Base-by-base conservation (phyloP, 2,329 filamentous ascomycete species). In the Aspergillus ustus region DNA sequence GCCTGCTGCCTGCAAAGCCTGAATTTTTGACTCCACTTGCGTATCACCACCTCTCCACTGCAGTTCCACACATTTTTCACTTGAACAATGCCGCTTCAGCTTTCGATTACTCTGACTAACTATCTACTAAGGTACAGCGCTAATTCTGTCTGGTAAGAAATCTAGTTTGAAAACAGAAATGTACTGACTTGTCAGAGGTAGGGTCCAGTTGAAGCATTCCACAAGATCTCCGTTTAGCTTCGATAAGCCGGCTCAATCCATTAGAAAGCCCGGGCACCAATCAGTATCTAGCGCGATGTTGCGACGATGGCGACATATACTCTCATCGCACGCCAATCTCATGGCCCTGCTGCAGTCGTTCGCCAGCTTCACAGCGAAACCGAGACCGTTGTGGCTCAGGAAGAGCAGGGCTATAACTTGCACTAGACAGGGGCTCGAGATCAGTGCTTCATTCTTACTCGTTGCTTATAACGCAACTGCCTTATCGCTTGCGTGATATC, bases 401-500 rank as follows among this genome's bases (percentile, higher is more conserved):
- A 7, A 51, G 31, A 44, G 31, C 34, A 44, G 48, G 20, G 5
- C 49, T 34, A 34, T 13, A 46, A 48, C 40, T 31, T 13, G 37
- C 44, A 31, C 56, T 59, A 52, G 45, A 40, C 6, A 40, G 6
- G 48, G 28, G 22, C 9, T 34, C 7, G 57, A 25, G 20, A 29
- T 46, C 20, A 29, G 52, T 15, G 11, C 45, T 25, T 25, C 11
- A 49, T 17, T 15, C 11, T 60, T 19, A 67, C 65, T 69, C 62
- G 67, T 56, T 46, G 45, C 17, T 45, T 40, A 68, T 70, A 68
- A 66, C 70, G 69, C 69, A 69, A 71, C 57, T 58, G 45, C 50
- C 49, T 57, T 60, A 57, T 20, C 22, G n/a, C 52, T 69, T 63
- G 66, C 67, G 68, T 69, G 67, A 68, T 71, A 46, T 22, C 34